Percentiles rank a stretch among this genome's conserved stretches.
These are phyloP conservation scores for Exophiala aquamarina DNA, from an alignment of 2,329 filamentous ascomycete genomes.

Conservation along the genomic window DNA sequence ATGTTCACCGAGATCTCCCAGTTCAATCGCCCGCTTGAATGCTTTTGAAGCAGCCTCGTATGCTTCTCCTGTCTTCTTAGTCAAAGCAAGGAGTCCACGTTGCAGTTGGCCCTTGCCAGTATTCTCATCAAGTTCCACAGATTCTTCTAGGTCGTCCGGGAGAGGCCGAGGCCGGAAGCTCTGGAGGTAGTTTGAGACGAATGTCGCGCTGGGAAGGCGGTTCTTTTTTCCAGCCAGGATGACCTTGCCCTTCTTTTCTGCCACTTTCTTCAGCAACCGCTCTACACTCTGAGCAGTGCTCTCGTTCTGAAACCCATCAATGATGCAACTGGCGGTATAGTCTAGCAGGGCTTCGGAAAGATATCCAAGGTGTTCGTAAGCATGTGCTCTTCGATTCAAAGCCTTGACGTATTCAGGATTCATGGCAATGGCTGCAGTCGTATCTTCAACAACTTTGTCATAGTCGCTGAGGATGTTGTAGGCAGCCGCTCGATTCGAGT, in stretches of 20 bases:
- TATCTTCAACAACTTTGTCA: slow-evolving; percentile 96
- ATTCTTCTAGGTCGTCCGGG: slow-evolving; percentile 79
- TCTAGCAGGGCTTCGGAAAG: slow-evolving; percentile 94
- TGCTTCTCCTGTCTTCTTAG: slow-evolving; percentile 82
- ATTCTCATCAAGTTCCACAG: slow-evolving; percentile 71
- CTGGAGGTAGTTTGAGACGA: slow-evolving; percentile 97
- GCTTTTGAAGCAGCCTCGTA: slow-evolving; percentile 85
- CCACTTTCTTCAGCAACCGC: slow-evolving; percentile 91
- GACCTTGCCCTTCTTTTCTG: slow-evolving; percentile 87
- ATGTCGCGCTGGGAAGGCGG: slow-evolving; percentile 91
- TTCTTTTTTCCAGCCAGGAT: slow-evolving; percentile 79
- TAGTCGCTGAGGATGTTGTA: slow-evolving; percentile 91
- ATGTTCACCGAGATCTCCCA: slow-evolving; percentile 74
- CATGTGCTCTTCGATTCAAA: slow-evolving; percentile 91
- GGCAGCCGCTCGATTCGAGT: slow-evolving; percentile 97
- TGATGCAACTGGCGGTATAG: slow-evolving; percentile 98
- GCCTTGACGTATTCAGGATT: slow-evolving; percentile 97
- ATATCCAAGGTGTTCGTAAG: slow-evolving; percentile 88
- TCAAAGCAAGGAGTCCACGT: slow-evolving; percentile 76
- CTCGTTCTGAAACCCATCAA: slow-evolving; percentile 94
- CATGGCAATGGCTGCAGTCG: slow-evolving; percentile 88
- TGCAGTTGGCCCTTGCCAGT: slow-evolving; percentile 84
- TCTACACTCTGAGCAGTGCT: slow-evolving; percentile 86
- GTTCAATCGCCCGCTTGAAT: slow-evolving; percentile 84
- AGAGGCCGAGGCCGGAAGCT: slow-evolving; percentile 86